A percentile compares a stretch with the other conserved stretches of the same genome.
Conservation (phyloP, 192 early-diverging fungal species). For the Coemansia nantahalensis region DNA sequence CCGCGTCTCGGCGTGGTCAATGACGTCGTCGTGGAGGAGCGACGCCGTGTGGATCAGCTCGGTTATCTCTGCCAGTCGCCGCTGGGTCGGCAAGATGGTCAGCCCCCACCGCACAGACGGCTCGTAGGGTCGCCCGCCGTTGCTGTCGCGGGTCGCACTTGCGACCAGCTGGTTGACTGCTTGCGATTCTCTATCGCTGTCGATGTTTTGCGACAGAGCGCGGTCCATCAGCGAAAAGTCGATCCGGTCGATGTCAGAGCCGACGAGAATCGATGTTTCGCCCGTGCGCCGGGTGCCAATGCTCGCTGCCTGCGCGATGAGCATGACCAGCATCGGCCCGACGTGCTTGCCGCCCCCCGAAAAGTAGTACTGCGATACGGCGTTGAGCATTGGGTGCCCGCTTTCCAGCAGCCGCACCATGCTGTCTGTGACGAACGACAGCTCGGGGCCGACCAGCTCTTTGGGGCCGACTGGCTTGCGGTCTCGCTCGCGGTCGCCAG, state of each 20-base stretch:
- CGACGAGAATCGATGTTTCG: conserved; percentile 28
- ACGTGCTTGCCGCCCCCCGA: conserved; percentile 84
- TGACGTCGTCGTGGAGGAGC: conserved; percentile 92
- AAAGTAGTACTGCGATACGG: conserved; percentile 90
- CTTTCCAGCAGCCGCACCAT: conserved; percentile 79
- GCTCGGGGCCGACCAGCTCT: conserved; percentile 79
- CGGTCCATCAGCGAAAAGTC: conserved; percentile 61
- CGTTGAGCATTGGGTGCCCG: conserved; percentile 87
- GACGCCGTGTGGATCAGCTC: conserved; percentile 99
- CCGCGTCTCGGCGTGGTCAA: conserved; percentile 73
- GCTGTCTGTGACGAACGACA: conserved; percentile 81
- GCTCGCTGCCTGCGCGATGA: conserved; percentile 84
- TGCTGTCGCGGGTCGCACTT: conserved; percentile 16
- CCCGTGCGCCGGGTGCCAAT: conserved; percentile 58
- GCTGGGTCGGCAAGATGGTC: conserved; percentile 80
- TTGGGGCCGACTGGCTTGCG: conserved; percentile 16
- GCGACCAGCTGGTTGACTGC: conserved; percentile 30
- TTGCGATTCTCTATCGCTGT: conserved; percentile 34
- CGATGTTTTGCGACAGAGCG: conserved; percentile 55
- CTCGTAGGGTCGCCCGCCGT: conserved; percentile 39
- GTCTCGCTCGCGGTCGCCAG: conserved; percentile 2
- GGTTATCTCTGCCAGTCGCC: conserved; percentile 91
- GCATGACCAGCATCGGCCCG: conserved; percentile 85
- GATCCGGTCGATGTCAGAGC: conserved; percentile 24
- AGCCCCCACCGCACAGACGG: conserved; percentile 25